Percentiles rank a stretch among this genome's conserved stretches.
These are phyloP conservation scores for Sclerospora graminicola DNA, from an alignment of 352 stramenopile species.

Conservation along the genomic window DNA sequence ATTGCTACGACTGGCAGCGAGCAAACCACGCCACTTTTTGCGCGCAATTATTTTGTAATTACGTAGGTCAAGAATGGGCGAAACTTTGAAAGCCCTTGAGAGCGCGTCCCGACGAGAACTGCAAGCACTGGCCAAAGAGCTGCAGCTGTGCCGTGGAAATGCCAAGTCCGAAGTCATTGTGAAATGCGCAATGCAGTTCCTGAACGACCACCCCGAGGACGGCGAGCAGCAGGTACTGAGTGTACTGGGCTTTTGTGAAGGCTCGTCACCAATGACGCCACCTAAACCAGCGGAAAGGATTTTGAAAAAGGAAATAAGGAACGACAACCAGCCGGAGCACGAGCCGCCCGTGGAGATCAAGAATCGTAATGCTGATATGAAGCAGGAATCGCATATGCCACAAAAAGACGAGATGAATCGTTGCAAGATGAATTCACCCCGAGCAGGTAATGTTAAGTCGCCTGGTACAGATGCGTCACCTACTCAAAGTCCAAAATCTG, in stretches of 20 bases:
- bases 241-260: conserved; percentile 11
- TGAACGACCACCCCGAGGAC: conserved; percentile 25
- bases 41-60: background rate
- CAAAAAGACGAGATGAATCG: too few species aligned
- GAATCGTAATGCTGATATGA: background rate
- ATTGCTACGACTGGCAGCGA: conserved; percentile 16
- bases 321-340: conserved; percentile 11
- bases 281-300: conserved; percentile 6
- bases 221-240: conserved; percentile 27
- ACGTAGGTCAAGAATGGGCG: conserved; percentile 12
- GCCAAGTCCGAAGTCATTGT: conserved; percentile 61
- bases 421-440: background rate
- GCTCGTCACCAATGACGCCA: conserved; percentile 5
- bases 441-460: background rate
- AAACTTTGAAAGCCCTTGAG: conserved; percentile 18
- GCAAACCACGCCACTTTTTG: background rate
- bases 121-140: conserved; percentile 51
- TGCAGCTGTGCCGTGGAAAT: conserved; percentile 54
- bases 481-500: background rate
- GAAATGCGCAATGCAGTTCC: conserved; percentile 31
- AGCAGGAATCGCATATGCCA: conserved; percentile 3
- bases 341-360: conserved; percentile 11
- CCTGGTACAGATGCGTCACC: background rate
- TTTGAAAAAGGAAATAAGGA: conserved; percentile 8
- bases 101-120: conserved; percentile 49